A percentile compares a stretch with the other conserved stretches of the same genome.
Conservation (phyloP, 495 filamentous ascomycete genomes). For the Xylaria flabelliformis region DNA sequence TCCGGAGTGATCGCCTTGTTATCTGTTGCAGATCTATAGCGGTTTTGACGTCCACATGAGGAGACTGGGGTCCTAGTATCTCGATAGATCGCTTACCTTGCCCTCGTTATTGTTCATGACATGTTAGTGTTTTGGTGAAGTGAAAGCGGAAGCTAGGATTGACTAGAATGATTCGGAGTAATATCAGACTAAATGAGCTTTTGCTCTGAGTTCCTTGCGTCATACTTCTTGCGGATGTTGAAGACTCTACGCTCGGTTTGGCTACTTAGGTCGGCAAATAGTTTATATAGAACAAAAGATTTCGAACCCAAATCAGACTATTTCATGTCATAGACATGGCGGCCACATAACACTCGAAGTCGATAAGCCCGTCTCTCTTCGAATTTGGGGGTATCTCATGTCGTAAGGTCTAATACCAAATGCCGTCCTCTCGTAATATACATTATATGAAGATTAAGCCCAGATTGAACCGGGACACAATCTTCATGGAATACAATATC, state of each 20-base stretch:
- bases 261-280: neutral
- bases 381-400: constrained; percentile 13
- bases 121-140: neutral
- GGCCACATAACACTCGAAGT: too few species aligned
- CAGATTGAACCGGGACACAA: neutral
- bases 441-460: neutral
- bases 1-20: neutral
- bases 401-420: neutral
- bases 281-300: neutral
- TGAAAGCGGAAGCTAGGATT: neutral
- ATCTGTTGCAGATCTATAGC: neutral
- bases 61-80: neutral
- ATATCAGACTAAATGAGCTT: neutral
- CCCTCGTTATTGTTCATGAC: neutral
- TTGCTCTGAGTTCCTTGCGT: neutral
- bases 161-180: too few species aligned
- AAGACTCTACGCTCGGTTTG: neutral
- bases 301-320: neutral
- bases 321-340: neutral
- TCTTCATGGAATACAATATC: neutral
- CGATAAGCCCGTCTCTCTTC: neutral
- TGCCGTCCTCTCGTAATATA: constrained; percentile 16
- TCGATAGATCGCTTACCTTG: neutral
- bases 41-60: neutral
- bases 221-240: neutral